phyloP scores from a whole-genome alignment of 73 alveolate genomes.

The Tetrahymena thermophila region DNA sequence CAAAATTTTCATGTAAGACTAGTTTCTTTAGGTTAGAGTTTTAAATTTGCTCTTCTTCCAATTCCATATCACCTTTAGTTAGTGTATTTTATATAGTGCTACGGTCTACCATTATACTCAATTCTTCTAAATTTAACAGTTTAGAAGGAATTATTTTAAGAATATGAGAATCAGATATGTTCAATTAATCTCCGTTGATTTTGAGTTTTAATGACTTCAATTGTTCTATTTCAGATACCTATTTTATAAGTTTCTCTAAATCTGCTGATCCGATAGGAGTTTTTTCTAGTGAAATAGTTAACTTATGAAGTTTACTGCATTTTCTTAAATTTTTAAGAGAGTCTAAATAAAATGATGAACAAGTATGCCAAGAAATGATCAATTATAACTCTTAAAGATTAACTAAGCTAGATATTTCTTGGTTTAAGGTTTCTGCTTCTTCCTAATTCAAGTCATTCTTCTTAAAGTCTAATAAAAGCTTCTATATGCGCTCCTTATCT shows the following conservation, averaged over 20 bases:
- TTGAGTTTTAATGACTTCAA: neutral
- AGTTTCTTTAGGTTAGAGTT: too few species aligned
- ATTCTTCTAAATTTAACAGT: neutral
- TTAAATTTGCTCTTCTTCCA: neutral
- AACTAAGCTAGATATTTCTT: neutral
- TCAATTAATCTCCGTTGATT: neutral
- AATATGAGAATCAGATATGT: neutral
- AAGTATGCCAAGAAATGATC: neutral
- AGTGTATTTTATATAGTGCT: neutral
- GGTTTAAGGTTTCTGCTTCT: neutral
- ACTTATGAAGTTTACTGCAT: neutral
- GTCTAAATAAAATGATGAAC: neutral
- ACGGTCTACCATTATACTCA: neutral
- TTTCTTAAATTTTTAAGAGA: too few species aligned
- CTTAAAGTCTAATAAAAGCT: neutral
- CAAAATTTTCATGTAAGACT: neutral
- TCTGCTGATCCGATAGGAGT: neutral
- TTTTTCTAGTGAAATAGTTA: neutral
- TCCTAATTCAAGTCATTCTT: neutral
- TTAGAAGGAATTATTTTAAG: neutral
- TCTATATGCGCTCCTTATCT: too few species aligned
- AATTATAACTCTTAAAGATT: neutral
- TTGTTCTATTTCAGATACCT: neutral
- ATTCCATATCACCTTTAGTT: too few species aligned
- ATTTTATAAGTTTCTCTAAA: too few species aligned